phyloP scores from a whole-genome alignment of 1,284 basidiomycete genomes.

The Ustilago sp. region DNA sequence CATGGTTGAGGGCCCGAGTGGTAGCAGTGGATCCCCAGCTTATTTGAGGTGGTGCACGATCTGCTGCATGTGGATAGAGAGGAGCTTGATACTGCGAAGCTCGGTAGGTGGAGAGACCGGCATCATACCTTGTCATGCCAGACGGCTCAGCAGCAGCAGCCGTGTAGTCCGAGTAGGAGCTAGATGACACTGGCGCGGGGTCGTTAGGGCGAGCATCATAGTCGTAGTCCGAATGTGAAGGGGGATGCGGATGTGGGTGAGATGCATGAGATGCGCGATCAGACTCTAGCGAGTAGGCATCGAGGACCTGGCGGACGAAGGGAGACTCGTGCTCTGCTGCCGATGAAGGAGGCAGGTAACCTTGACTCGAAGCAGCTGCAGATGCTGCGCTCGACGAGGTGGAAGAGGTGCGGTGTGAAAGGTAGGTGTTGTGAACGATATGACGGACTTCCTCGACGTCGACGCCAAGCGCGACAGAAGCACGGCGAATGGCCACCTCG shows the following conservation, averaged over 20 bases:
- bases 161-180: background rate
- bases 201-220: background rate
- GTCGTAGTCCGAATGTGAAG: slow-evolving; percentile 8
- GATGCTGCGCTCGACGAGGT: slow-evolving; percentile 17
- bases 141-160: slow-evolving; percentile 5
- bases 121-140: slow-evolving; percentile 4
- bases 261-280: slow-evolving; percentile 16
- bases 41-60: slow-evolving; percentile 9
- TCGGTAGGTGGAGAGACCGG: background rate
- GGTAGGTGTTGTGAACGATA: slow-evolving; percentile 28
- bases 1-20: slow-evolving; percentile 2
- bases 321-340: slow-evolving; percentile 4
- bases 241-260: background rate
- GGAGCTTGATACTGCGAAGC: background rate
- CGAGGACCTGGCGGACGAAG: slow-evolving; percentile 28
- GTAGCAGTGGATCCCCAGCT: slow-evolving; percentile 14
- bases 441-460: slow-evolving; percentile 25
- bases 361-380: slow-evolving; percentile 12
- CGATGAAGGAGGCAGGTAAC: slow-evolving; percentile 1
- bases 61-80: slow-evolving; percentile 4
- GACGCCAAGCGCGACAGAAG: slow-evolving; percentile 29
- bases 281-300: slow-evolving; percentile 27
- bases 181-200: background rate
- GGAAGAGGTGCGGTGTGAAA: slow-evolving; percentile 13
- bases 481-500: slow-evolving; percentile 32